A percentile compares a stretch with the other conserved stretches of the same genome.
These are phyloP conservation scores for Aspergillus candidus DNA, from an alignment of 2,329 filamentous ascomycete genomes.

Conservation along the genomic window DNA sequence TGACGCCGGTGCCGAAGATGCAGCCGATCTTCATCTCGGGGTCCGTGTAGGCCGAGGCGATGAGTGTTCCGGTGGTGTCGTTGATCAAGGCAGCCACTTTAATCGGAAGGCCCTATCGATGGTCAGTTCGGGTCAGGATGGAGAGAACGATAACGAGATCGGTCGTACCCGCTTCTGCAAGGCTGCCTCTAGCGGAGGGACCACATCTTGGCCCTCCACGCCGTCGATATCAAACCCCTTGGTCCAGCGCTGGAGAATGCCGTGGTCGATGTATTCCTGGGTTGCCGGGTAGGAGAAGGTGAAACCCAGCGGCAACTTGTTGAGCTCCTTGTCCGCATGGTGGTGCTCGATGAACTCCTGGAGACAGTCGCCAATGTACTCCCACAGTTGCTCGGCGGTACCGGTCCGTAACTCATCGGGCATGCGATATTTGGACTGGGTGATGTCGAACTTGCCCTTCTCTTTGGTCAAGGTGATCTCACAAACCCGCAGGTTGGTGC, in stretches of 20 bases:
- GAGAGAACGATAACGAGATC: background rate
- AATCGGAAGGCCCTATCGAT: constrained; percentile 70
- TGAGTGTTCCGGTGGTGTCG: constrained; percentile 93
- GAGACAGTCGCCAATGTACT: constrained; percentile 88
- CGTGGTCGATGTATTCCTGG: constrained; percentile 89
- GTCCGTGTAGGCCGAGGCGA: constrained; percentile 96
- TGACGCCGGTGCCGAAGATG: constrained; percentile 97
- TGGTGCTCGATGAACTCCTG: constrained; percentile 85
- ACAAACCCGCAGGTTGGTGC: constrained; percentile 91
- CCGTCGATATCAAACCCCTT: constrained; percentile 94
- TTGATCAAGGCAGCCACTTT: constrained; percentile 92
- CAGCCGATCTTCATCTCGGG: constrained; percentile 87
- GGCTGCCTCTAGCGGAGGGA: constrained; percentile 78
- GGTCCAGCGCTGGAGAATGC: constrained; percentile 89
- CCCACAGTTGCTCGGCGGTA: constrained; percentile 79
- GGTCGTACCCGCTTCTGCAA: constrained; percentile 58
- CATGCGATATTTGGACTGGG: constrained; percentile 93
- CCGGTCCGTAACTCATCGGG: constrained; percentile 88
- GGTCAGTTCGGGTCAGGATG: no score
- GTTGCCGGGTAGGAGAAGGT: constrained; percentile 95
- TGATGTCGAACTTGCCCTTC: constrained; percentile 87
- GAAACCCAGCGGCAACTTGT: constrained; percentile 72
- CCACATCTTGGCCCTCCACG: constrained; percentile 84
- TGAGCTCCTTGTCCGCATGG: constrained; percentile 59
- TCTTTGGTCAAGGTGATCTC: constrained; percentile 83